phyloP scores from a whole-genome alignment of 441 rosid species.

The Hypseocharis bilobata region DNA sequence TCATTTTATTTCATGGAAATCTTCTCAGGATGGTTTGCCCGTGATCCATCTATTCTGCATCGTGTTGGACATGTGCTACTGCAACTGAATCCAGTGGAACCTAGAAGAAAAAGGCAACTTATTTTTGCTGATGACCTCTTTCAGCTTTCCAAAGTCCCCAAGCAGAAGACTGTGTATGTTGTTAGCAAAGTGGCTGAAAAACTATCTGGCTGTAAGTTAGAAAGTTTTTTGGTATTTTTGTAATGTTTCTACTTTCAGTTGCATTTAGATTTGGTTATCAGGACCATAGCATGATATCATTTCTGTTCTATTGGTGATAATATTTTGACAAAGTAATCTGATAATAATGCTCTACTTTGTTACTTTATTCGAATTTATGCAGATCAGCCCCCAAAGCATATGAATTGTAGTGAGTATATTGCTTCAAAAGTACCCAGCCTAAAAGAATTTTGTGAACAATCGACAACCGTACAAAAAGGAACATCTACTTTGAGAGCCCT shows the following conservation, averaged over 20 bases:
- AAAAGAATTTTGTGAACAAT: constrained; percentile 41
- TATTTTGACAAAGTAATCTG: neutral
- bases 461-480: constrained; percentile 39
- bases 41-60: constrained; percentile 59
- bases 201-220: constrained; percentile 79
- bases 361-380: constrained; percentile 28
- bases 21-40: constrained; percentile 76
- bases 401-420: constrained; percentile 47
- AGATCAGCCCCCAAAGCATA: constrained; percentile 67
- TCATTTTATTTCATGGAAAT: constrained; percentile 5
- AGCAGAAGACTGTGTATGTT: constrained; percentile 51
- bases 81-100: constrained; percentile 49
- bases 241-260: constrained; percentile 7
- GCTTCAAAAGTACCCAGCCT: constrained; percentile 67
- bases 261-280: neutral
- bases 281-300: neutral
- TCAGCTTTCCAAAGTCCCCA: constrained; percentile 72
- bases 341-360: constrained; percentile 9
- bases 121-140: constrained; percentile 80
- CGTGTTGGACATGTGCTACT: constrained; percentile 62
- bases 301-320: neutral
- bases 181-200: constrained; percentile 65
- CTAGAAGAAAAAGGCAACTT: constrained; percentile 49
- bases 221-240: constrained; percentile 2
- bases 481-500: constrained; percentile 56